Evolutionary conservation across 208 protist species (phyloP), one percentile per base, ranked within the genome.

Genomic region (Acanthamoeba castellanii): DNA sequence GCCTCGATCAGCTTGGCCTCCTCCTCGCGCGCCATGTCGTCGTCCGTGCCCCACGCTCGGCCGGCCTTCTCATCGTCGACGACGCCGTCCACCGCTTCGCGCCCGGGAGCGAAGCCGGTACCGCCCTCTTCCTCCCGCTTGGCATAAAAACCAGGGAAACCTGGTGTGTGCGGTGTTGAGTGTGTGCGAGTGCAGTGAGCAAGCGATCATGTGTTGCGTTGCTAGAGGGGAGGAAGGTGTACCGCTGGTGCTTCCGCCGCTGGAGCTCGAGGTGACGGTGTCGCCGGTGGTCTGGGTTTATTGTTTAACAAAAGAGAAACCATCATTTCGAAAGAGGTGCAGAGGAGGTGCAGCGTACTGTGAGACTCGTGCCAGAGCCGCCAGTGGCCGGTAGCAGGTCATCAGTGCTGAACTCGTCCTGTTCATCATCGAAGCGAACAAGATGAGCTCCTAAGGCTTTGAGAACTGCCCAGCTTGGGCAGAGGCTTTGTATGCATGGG

Each of bases 131-230:
- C 68, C n/a, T 76, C 68, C 11, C 25, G 1, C 16, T 42, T 16
- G 32, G 68, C 68, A 76, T 42, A 30, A 32, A 76, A 76, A 20
- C 68, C 68, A 76, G 68, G 68, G 68, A 76, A 76, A 18, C 68
- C 68, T 76, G 25, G 61, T 68, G 20, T 30, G 27, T n/a, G 25
- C 61, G 61, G 3, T 68, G 61, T 0, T 68, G 27, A 9, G 27
- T 68, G 61, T 14, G 27, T 30, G 61, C 61, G 61, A 13, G 61
- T 22, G 61, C 61, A 4, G 27, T 8, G 61, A 68, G 27, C 61
- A 22, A 68, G 61, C 8, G 61, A 3, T 27, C 57, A 25, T 61
- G 13, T 27, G 5, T 61, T 16, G 11, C 20, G 20, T 7, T 3
- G 22, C 1, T 0, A 61, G 3, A 25, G 13, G 4, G 22, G 22